Conservation (phyloP, 352 stramenopile species). For the Thalassiosira livingstoniorum region DNA sequence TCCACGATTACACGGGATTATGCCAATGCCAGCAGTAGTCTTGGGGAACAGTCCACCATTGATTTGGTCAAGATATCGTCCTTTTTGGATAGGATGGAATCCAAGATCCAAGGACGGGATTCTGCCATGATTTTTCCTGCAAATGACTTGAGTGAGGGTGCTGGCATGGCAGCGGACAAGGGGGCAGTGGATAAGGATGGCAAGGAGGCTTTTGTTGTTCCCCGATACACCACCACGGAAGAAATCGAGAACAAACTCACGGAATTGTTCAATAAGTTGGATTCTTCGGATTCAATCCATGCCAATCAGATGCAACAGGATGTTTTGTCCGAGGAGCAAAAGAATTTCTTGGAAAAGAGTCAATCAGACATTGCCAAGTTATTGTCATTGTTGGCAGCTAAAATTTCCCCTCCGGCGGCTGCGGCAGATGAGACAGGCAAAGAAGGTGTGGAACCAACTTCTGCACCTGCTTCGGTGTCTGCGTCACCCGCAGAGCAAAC, state of each 20-base stretch:
- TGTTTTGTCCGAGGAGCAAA: constrained; percentile 19
- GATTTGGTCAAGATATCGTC: constrained; percentile 48
- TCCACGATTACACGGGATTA: constrained; percentile 53
- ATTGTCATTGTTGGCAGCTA: constrained; percentile 37
- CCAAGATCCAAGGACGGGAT: constrained; percentile 1
- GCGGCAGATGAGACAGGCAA: background rate
- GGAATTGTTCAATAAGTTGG: constrained; percentile 42
- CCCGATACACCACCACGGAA: constrained; percentile 27
- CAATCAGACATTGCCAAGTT: constrained; percentile 43
- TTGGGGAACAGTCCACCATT: constrained; percentile 10
- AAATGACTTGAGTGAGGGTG: background rate
- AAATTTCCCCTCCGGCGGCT: constrained; percentile 17
- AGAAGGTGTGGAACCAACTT: background rate
- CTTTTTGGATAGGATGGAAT: constrained; percentile 53
- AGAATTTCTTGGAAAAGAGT: constrained; percentile 44
- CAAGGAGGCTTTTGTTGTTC: constrained; percentile 9
- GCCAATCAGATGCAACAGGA: too few relatives aligned
- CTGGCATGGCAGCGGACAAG: too few relatives aligned
- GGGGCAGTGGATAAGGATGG: background rate
- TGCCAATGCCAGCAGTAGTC: constrained; percentile 8
- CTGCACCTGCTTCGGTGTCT: background rate
- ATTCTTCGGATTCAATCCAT: too few relatives aligned
- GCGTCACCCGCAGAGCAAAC: background rate
- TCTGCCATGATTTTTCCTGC: background rate
- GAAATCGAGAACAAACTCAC: constrained; percentile 50